Evolutionary conservation across 2,329 filamentous ascomycete genomes (phyloP).

Genomic region (Venturia pyrina): DNA sequence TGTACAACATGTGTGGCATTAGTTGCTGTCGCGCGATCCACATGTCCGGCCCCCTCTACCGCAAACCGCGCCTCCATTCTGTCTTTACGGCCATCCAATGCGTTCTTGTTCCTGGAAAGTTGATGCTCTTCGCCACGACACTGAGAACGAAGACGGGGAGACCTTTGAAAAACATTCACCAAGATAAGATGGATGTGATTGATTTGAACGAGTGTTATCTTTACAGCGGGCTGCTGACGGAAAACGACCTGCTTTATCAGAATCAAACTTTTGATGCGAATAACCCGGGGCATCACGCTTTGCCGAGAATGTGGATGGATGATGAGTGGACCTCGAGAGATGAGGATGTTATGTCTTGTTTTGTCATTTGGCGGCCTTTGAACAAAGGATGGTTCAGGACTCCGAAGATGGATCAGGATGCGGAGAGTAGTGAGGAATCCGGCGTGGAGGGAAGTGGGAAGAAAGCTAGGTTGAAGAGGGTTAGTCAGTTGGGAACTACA

Average conservation of each 20-base stretch:
- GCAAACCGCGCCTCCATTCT: constrained; percentile 52
- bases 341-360: constrained; percentile 56
- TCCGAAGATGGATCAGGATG: constrained; percentile 18
- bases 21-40: constrained; percentile 50
- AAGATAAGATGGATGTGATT: constrained; percentile 49
- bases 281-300: constrained; percentile 47
- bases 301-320: constrained; percentile 50
- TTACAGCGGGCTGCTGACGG: constrained; percentile 53
- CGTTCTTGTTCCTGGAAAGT: constrained; percentile 48
- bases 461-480: constrained; percentile 44
- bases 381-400: constrained; percentile 45
- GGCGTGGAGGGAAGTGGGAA: constrained; percentile 26
- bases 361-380: constrained; percentile 52
- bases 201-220: constrained; percentile 55
- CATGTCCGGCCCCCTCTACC: constrained; percentile 52
- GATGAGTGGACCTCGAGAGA: constrained; percentile 53
- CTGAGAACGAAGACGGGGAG: constrained; percentile 45
- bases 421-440: constrained; percentile 20
- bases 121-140: constrained; percentile 53
- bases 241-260: constrained; percentile 52
- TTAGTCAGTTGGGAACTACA: constrained; percentile 50
- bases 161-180: constrained; percentile 49
- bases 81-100: constrained; percentile 53
- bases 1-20: constrained; percentile 62
- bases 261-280: constrained; percentile 56